A percentile compares a stretch with the other conserved stretches of the same genome.
These are phyloP conservation scores for Camelina hispida DNA, from an alignment of 345 rosid genomes.

Conservation along the genomic window DNA sequence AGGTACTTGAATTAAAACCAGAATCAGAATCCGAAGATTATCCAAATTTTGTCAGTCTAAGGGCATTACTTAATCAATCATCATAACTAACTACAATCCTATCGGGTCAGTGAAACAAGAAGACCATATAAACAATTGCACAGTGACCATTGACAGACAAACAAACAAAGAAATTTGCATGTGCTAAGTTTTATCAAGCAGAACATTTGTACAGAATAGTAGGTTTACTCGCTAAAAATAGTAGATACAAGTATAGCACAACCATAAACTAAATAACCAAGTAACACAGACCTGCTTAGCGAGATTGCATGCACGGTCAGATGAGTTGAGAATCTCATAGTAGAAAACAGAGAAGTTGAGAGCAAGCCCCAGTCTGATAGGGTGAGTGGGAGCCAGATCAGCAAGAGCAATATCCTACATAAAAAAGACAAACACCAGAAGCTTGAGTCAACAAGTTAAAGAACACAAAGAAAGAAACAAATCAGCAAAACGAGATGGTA, in stretches of 20 bases:
- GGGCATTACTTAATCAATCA: neutral
- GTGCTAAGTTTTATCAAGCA: slow-evolving; percentile 7
- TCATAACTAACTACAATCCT: neutral
- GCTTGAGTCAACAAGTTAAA: slow-evolving; percentile 14
- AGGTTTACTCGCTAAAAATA: neutral
- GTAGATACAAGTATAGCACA: neutral
- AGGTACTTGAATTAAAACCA: neutral
- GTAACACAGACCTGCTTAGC: slow-evolving; percentile 75
- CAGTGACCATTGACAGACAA: neutral
- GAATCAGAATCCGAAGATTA: neutral
- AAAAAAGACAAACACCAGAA: slow-evolving; percentile 7
- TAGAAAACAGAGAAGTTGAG: slow-evolving; percentile 98
- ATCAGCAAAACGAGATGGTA: neutral
- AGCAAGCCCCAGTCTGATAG: slow-evolving; percentile 93
- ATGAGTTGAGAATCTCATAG: slow-evolving; percentile 97
- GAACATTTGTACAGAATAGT: neutral
- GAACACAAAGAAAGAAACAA: too few relatives aligned
- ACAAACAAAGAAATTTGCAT: too few relatives aligned
- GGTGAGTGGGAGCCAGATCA: slow-evolving; percentile 93
- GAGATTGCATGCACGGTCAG: slow-evolving; percentile 95
- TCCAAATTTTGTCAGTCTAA: neutral
- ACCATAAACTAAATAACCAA: slow-evolving; percentile 6
- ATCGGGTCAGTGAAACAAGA: neutral
- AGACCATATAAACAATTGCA: slow-evolving; percentile 12
- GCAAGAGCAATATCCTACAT: slow-evolving; percentile 90